Evolutionary conservation across 179 eudicot species (phyloP).

Genomic region (Silene vulgaris): DNA sequence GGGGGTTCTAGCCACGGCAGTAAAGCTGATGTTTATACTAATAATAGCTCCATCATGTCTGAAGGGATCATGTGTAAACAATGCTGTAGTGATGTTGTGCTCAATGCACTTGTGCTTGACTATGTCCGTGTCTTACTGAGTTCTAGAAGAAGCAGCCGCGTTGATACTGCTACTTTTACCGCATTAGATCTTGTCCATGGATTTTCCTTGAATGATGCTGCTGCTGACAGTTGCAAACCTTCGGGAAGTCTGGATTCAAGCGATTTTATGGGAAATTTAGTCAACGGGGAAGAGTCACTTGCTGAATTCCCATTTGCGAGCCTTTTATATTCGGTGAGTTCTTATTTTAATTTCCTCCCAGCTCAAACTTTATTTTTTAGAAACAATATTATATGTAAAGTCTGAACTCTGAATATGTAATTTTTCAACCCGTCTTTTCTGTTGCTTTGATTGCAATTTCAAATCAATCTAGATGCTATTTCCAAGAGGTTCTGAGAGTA

Average conservation of each 20-base stretch:
- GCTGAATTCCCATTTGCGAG: slow-evolving; percentile 89
- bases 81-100: slow-evolving; percentile 73
- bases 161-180: slow-evolving; percentile 48
- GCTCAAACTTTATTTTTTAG: neutral
- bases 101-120: slow-evolving; percentile 78
- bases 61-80: slow-evolving; percentile 74
- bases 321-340: slow-evolving; percentile 64
- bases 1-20: slow-evolving; percentile 54
- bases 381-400: neutral
- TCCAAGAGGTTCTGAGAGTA: neutral
- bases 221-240: slow-evolving; percentile 29
- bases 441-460: neutral
- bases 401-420: neutral
- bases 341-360: slow-evolving; percentile 10
- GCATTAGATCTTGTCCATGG: slow-evolving; percentile 66
- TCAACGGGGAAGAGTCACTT: slow-evolving; percentile 74
- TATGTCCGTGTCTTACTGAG: slow-evolving; percentile 69
- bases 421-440: neutral
- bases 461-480: neutral
- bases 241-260: slow-evolving; percentile 31
- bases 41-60: slow-evolving; percentile 36
- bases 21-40: slow-evolving; percentile 44
- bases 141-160: slow-evolving; percentile 58
- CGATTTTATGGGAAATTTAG: slow-evolving; percentile 39
- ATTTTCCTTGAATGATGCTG: slow-evolving; percentile 39